A percentile compares a stretch with the other conserved stretches of the same genome.
These are phyloP conservation scores for Willaertia magna DNA, from an alignment of 208 protist species.

Conservation along the genomic window DNA sequence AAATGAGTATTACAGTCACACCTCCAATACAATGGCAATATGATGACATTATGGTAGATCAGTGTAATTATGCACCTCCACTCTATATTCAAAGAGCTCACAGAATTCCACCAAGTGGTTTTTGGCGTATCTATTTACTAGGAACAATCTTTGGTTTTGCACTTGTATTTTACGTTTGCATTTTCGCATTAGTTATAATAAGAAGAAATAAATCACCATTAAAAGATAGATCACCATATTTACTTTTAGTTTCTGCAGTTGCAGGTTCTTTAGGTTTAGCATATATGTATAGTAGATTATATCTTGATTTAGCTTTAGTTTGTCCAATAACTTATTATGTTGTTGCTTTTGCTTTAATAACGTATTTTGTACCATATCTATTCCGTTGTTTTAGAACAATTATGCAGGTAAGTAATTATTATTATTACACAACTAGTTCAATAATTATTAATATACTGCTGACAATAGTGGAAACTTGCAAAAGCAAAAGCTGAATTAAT, in stretches of 20 bases:
- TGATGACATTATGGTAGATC: background rate
- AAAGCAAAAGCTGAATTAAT: no score
- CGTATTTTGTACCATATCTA: background rate
- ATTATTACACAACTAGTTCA: no score
- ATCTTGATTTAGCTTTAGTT: background rate
- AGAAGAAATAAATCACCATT: background rate
- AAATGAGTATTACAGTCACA: no score
- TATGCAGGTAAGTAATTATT: no score
- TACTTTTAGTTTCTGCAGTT: background rate
- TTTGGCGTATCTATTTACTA: background rate
- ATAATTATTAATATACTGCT: no score
- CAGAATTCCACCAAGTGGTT: background rate
- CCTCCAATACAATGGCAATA: background rate
- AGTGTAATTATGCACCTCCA: background rate
- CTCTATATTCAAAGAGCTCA: background rate
- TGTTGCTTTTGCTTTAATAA: background rate
- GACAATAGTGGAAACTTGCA: no score
- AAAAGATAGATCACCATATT: background rate
- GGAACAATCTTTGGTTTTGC: background rate
- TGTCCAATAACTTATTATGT: background rate
- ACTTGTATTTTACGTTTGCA: background rate
- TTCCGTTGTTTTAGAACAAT: background rate
- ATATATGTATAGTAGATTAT: background rate
- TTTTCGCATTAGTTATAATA: background rate
- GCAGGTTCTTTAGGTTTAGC: background rate